Conservation (phyloP, 768 basidiomycete species). For the Collybia sordida region DNA sequence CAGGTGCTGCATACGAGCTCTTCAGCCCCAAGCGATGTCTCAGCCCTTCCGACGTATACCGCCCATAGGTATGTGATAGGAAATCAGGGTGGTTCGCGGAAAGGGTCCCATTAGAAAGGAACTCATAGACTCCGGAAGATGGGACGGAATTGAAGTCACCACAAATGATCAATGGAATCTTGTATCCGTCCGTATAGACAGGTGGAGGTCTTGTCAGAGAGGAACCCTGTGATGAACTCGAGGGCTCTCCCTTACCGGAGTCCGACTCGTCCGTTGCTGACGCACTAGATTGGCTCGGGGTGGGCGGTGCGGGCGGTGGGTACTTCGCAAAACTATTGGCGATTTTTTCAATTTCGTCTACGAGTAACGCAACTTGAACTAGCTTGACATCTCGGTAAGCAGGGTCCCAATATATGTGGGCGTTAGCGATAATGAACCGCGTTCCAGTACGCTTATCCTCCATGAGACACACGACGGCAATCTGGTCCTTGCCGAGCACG, state of each 20-base stretch:
- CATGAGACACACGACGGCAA: slow-evolving; percentile 83
- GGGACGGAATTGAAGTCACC: slow-evolving; percentile 97
- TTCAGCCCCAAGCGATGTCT: slow-evolving; percentile 78
- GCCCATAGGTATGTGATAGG: slow-evolving; percentile 87
- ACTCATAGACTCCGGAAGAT: slow-evolving; percentile 88
- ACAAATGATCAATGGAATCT: slow-evolving; percentile 89
- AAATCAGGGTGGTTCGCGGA: slow-evolving; percentile 86
- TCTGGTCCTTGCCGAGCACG: slow-evolving; percentile 91
- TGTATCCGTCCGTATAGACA: slow-evolving; percentile 75
- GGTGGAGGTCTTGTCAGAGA: slow-evolving; percentile 54
- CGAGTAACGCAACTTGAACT: slow-evolving; percentile 88
- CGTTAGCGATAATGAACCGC: slow-evolving; percentile 85
- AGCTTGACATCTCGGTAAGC: slow-evolving; percentile 94
- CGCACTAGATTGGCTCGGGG: slow-evolving; percentile 22
- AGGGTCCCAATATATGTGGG: slow-evolving; percentile 93
- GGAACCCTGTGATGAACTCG: slow-evolving; percentile 12
- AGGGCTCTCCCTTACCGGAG: slow-evolving; percentile 10
- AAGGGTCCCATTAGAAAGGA: slow-evolving; percentile 70
- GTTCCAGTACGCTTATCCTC: slow-evolving; percentile 88
- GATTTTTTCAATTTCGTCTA: slow-evolving; percentile 93
- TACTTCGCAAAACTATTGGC: slow-evolving; percentile 81
- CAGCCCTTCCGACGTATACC: slow-evolving; percentile 88
- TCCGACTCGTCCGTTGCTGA: slow-evolving; percentile 20
- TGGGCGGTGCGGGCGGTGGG: slow-evolving; percentile 57
- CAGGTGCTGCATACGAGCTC: slow-evolving; percentile 71